phyloP scores from a whole-genome alignment of 1,284 basidiomycete genomes.

The Wolfiporia cocos region DNA sequence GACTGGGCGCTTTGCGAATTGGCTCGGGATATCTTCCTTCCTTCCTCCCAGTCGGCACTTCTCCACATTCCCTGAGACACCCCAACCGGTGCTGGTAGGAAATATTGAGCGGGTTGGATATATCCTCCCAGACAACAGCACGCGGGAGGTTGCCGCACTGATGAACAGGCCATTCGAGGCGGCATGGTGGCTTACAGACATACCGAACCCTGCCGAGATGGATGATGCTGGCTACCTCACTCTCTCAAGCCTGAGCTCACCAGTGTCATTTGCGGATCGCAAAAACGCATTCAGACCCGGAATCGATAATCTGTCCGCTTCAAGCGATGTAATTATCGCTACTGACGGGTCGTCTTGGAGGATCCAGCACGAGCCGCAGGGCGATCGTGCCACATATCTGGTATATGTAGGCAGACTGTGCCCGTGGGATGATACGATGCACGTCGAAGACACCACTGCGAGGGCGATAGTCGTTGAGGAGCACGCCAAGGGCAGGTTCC shows the following conservation, averaged over 20 bases:
- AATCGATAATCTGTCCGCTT: not conserved
- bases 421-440: not conserved
- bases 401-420: not conserved
- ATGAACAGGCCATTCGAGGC: conserved; percentile 4
- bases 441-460: not conserved
- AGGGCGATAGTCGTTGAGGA: not conserved
- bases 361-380: not conserved
- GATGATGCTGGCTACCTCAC: conserved; percentile 10
- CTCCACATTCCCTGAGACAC: conserved; percentile 9
- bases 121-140: not conserved
- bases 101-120: conserved; percentile 1
- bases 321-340: not conserved
- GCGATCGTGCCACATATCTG: not conserved
- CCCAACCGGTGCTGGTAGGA: conserved; percentile 5
- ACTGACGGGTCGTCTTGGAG: not conserved
- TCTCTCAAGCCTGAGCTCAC: not conserved
- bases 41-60: conserved; percentile 6
- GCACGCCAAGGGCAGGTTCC: not conserved
- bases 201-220: conserved; percentile 4
- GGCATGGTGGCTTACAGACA: conserved; percentile 8
- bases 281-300: not conserved
- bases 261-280: not conserved
- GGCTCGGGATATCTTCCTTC: conserved; percentile 9
- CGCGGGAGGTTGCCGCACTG: conserved; percentile 4
- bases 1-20: conserved; percentile 5